Conservation (phyloP, 1,284 basidiomycete species). For the Ustilago trichophora region DNA sequence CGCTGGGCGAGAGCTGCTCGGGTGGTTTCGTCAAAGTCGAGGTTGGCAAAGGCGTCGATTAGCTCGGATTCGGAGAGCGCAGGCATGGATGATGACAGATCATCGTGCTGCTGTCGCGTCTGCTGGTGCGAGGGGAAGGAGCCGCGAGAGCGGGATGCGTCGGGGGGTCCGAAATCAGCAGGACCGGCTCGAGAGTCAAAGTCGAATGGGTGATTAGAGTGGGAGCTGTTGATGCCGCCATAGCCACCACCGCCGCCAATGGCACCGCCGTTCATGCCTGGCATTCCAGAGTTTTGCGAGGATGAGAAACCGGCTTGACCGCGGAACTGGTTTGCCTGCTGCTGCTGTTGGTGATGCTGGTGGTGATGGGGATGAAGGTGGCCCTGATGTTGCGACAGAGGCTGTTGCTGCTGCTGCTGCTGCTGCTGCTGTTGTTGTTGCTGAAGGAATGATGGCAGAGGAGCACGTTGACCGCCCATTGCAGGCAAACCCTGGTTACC, state of each 20-base stretch:
- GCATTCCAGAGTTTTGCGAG: too few species aligned
- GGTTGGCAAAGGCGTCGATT: conserved; percentile 29
- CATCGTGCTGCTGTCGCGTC: conserved; percentile 2
- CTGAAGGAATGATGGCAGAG: conserved; percentile 30
- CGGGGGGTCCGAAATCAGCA: conserved; percentile 3
- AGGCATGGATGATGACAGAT: conserved; percentile 1
- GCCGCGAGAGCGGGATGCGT: neutral
- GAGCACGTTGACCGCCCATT: conserved; percentile 21
- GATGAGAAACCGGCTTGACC: conserved; percentile 9
- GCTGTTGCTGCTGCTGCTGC: conserved; percentile 16
- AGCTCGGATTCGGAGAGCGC: conserved; percentile 32
- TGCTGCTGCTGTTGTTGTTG: conserved; percentile 29
- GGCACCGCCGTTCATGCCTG: conserved; percentile 5
- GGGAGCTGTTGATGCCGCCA: conserved; percentile 17
- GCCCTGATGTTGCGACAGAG: conserved; percentile 6
- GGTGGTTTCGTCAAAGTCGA: conserved; percentile 34
- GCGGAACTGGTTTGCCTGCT: conserved; percentile 9
- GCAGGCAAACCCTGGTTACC: conserved; percentile 5
- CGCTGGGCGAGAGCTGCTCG: conserved; percentile 20
- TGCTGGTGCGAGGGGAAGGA: conserved; percentile 12
- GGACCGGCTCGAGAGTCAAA: conserved; percentile 9
- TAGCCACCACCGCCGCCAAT: conserved; percentile 10
- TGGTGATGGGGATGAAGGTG: conserved; percentile 2
- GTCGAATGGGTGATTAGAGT: conserved; percentile 25
- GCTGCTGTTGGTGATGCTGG: conserved; percentile 7